A percentile compares a stretch with the other conserved stretches of the same genome.
Conservation (phyloP, 1,284 basidiomycete species). For the Ustilago xerochloae region DNA sequence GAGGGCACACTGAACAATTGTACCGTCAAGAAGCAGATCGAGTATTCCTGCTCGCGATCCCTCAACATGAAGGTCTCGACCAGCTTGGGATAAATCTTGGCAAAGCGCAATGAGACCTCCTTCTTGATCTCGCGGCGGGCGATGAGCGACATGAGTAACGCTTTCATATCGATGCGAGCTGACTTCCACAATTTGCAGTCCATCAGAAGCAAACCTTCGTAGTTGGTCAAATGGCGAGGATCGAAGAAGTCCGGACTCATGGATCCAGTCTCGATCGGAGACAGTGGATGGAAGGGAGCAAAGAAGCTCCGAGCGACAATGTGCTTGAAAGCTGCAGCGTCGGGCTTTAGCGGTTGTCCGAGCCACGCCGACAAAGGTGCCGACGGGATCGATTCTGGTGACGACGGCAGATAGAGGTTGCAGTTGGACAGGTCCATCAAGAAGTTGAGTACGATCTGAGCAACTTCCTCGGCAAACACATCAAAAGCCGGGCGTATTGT, state of each 20-base stretch:
- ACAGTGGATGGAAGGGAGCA: conserved; percentile 46
- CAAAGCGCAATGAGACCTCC: conserved; percentile 74
- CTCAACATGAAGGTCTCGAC: conserved; percentile 65
- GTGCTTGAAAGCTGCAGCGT: conserved; percentile 56
- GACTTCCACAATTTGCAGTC: conserved; percentile 66
- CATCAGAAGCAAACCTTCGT: conserved; percentile 63
- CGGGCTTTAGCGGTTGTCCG: conserved; percentile 31
- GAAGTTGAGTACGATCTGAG: conserved; percentile 70
- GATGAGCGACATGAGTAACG: conserved; percentile 82
- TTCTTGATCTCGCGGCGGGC: conserved; percentile 78
- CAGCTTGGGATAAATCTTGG: conserved; percentile 59
- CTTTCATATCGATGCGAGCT: conserved; percentile 78
- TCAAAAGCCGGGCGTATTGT: conserved; percentile 88
- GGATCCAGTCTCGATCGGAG: conserved; percentile 33
- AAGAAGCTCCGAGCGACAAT: conserved; percentile 53
- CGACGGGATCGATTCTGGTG: conserved; percentile 7
- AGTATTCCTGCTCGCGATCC: conserved; percentile 66
- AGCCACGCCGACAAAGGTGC: conserved; percentile 15
- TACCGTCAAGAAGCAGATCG: conserved; percentile 64
- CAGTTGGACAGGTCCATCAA: conserved; percentile 62
- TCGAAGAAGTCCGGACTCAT: conserved; percentile 63
- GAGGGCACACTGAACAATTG: conserved; percentile 68
- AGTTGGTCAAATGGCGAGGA: conserved; percentile 48
- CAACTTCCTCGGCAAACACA: conserved; percentile 88
- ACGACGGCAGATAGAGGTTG: conserved; percentile 49